A percentile compares a stretch with the other conserved stretches of the same genome.
These are phyloP conservation scores for Fraxinus velutina DNA, from an alignment of 305 asterid genomes.

Conservation along the genomic window DNA sequence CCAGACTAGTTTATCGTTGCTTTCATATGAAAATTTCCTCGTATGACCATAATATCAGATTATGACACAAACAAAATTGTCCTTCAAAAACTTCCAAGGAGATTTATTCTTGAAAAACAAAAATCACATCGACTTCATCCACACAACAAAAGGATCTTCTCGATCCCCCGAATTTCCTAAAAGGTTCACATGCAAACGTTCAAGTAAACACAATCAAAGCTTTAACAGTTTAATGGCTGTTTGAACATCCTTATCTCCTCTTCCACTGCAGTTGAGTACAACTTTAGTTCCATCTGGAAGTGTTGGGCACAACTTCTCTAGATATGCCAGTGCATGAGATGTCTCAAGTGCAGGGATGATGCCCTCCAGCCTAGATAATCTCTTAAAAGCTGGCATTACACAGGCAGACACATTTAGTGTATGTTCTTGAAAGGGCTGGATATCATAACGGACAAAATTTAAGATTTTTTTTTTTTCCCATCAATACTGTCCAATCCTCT, in stretches of 20 bases:
- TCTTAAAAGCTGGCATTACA: conserved; percentile 50
- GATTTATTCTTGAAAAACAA: background rate
- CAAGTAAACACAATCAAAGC: conserved; percentile 10
- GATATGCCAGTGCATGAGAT: conserved; percentile 48
- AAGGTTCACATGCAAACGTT: background rate
- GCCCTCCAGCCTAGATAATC: conserved; percentile 49
- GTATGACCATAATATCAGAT: background rate
- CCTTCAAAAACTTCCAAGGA: background rate
- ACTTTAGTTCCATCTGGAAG: conserved; percentile 44
- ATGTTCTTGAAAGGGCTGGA: background rate
- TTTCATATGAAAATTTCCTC: background rate
- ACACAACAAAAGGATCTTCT: background rate
- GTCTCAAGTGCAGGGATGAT: conserved; percentile 57
- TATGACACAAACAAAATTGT: background rate
- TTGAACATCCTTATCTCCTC: conserved; percentile 61
- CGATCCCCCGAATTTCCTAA: background rate
- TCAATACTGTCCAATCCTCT: background rate
- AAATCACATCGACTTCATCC: background rate
- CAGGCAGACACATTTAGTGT: background rate
- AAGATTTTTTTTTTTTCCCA: background rate
- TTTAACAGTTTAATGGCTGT: conserved; percentile 42
- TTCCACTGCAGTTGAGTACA: conserved; percentile 54
- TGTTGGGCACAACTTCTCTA: conserved; percentile 48
- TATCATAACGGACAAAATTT: background rate
- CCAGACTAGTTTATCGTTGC: background rate